phyloP scores from a whole-genome alignment of 1,284 basidiomycete genomes.

The Rhodotorula sp. region DNA sequence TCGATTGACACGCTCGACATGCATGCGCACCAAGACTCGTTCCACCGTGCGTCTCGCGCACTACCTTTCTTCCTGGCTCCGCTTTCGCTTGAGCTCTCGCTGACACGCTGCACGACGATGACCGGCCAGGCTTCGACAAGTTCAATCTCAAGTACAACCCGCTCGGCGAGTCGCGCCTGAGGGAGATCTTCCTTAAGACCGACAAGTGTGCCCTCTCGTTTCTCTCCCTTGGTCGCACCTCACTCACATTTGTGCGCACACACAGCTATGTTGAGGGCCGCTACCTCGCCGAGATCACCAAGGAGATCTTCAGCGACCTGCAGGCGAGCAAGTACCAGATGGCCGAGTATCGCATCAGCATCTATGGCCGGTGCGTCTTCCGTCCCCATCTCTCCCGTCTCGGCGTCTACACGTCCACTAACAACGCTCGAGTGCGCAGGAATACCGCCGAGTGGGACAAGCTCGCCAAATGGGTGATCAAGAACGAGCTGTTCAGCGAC shows the following conservation, averaged over 20 bases:
- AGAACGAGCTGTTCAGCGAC: slow-evolving; percentile 90
- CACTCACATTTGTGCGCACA: background rate
- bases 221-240: background rate
- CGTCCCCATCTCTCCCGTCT: too few species aligned
- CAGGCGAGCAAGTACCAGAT: slow-evolving; percentile 97
- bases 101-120: slow-evolving; percentile 56
- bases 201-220: slow-evolving; percentile 63
- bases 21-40: slow-evolving; percentile 97
- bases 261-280: slow-evolving; percentile 71
- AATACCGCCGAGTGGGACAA: slow-evolving; percentile 90
- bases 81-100: background rate
- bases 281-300: slow-evolving; percentile 93
- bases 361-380: slow-evolving; percentile 71
- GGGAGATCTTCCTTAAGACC: slow-evolving; percentile 98
- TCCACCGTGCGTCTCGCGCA: slow-evolving; percentile 98
- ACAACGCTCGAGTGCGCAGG: slow-evolving; percentile 36
- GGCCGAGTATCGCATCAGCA: slow-evolving; percentile 89
- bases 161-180: slow-evolving; percentile 88
- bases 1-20: slow-evolving; percentile 99
- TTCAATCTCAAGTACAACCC: slow-evolving; percentile 83
- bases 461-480: slow-evolving; percentile 92
- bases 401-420: background rate
- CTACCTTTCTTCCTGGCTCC: slow-evolving; percentile 54
- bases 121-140: slow-evolving; percentile 75
- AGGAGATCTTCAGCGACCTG: slow-evolving; percentile 92